Evolutionary conservation across 305 asterid species (phyloP), one percentile per base, ranked within the genome.

Genomic region (Plantago lanceolata): DNA sequence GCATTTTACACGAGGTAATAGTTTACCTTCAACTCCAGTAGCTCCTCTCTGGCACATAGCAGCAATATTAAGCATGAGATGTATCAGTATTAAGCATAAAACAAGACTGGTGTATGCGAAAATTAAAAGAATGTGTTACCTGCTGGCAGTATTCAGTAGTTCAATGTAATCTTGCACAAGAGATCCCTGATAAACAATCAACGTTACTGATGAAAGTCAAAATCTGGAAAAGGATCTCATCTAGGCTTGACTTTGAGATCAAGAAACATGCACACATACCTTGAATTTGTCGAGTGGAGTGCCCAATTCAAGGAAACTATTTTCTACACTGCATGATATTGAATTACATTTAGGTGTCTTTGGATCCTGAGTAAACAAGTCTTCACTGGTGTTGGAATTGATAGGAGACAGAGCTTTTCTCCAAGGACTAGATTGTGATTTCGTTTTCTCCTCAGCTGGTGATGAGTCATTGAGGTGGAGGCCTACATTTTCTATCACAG

Each of bases 261-360:
- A 48, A 28, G 45, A 40, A 40, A 50, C 31, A 19, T 67, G 19
- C 33, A 35, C 26, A 48, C 64, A 15, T 59, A 88, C 98, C 98
- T 91, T 76, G 43, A 88, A 76, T 68, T 80, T 88, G 43, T 85
- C 82, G 0, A 84, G 89, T 33, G 98, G 94, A 24, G 94, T 85
- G 63, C 82, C 82, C 6, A 68, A 47, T 13, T 48, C 71, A 44
- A 72, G 78, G 19, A 60, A 45, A 40, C 65, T 66, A 49, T 81
- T 66, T 59, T 79, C 84, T 16, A 48, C 78, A 31, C 54, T 63
- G 49, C 35, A 18, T 48, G 63, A 65, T 24, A 63, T 5, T 48
- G 31, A 54, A 29, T 49, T 40, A 47, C 61, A 58, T 62, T 64
- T 76, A 33, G 90, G 88, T 75, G 90, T 81, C 70, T 74, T 75